phyloP scores from a whole-genome alignment of 495 filamentous ascomycete genomes.

The Endocarpon pusillum region DNA sequence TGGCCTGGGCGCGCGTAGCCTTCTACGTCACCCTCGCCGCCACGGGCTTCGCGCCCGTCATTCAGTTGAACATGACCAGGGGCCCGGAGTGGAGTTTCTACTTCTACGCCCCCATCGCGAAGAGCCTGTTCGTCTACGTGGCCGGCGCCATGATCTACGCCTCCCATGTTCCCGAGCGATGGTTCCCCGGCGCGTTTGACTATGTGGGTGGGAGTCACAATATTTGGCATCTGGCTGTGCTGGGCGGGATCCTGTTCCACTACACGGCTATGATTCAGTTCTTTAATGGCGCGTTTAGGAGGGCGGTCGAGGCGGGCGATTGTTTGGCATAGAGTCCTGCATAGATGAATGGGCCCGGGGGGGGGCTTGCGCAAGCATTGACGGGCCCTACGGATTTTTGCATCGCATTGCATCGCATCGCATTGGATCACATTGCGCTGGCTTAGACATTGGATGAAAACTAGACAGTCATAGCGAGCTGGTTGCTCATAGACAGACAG shows the following conservation, averaged over 20 bases:
- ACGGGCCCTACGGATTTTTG: no score
- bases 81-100: constrained; percentile 57
- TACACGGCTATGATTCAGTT: constrained; percentile 93
- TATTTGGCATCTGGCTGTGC: constrained; percentile 89
- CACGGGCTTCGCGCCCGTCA: constrained; percentile 81
- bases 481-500: no score
- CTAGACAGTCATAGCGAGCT: no score
- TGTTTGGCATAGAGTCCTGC: no score
- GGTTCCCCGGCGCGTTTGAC: constrained; percentile 82
- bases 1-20: constrained; percentile 78
- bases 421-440: no score
- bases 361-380: no score
- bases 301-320: constrained; percentile 42
- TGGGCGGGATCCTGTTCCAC: constrained; percentile 94
- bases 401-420: no score
- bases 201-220: constrained; percentile 92
- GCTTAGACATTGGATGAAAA: no score
- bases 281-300: constrained; percentile 66
- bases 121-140: constrained; percentile 74
- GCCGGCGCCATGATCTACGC: constrained; percentile 76
- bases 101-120: constrained; percentile 80
- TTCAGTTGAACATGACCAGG: constrained; percentile 63
- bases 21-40: constrained; percentile 81
- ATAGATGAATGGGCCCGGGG: no score
- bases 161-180: constrained; percentile 84